phyloP scores from a whole-genome alignment of 176 grass and related monocot genomes.

The Raddia guianensis region DNA sequence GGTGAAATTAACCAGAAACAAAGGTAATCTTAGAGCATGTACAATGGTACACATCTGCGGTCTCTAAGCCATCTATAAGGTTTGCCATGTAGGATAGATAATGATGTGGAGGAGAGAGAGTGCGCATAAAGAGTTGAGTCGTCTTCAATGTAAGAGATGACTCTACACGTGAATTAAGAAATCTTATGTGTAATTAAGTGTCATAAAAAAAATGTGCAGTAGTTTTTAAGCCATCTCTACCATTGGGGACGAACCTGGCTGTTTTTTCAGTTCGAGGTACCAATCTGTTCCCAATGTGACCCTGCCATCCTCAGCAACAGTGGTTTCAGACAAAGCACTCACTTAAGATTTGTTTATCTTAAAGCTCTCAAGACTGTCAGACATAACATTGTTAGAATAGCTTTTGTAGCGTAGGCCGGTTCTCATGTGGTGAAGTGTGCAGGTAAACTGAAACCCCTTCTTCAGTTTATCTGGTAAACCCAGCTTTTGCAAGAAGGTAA shows the following conservation, averaged over 20 bases:
- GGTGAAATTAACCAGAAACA: not conserved
- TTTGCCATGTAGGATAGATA: no score
- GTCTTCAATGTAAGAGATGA: no score
- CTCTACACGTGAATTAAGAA: no score
- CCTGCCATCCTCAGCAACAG: constrained; percentile 14
- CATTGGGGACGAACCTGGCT: not conserved
- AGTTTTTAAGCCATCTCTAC: no score
- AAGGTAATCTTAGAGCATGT: not conserved
- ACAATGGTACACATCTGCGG: no score
- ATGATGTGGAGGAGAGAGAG: no score
- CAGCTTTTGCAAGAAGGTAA: not conserved
- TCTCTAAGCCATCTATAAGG: no score
- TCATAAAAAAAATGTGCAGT: no score
- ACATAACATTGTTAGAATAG: constrained; percentile 18
- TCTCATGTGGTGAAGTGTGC: not conserved
- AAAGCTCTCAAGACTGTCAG: not conserved
- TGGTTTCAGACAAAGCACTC: not conserved
- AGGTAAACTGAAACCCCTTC: not conserved
- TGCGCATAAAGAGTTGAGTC: no score
- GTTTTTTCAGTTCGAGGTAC: not conserved
- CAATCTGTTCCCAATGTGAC: not conserved
- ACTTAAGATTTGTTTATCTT: not conserved
- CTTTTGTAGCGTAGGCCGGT: not conserved
- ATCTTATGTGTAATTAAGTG: no score
- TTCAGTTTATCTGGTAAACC: constrained; percentile 18